Percentiles rank a stretch among this genome's conserved stretches.
Evolutionary conservation across 1,139 yeast species (phyloP).

Genomic region (Lizanozyma gosingica): DNA sequence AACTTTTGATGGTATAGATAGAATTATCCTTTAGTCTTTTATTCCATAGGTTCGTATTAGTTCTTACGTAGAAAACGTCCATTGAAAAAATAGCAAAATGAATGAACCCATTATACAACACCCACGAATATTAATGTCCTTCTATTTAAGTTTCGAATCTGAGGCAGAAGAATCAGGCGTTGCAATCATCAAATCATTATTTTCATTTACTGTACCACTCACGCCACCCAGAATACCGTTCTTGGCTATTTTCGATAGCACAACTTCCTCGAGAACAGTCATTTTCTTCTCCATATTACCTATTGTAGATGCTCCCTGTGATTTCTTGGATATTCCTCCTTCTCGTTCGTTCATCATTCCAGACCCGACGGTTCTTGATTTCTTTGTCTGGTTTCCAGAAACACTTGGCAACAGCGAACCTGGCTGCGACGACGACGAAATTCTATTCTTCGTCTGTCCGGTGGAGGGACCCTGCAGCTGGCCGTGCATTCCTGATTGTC

Average conservation of each 20-base stretch:
- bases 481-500: background rate
- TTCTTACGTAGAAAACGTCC: no score
- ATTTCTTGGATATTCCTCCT: background rate
- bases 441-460: background rate
- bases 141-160: background rate
- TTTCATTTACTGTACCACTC: background rate
- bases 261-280: background rate
- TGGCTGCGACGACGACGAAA: background rate
- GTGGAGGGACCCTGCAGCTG: background rate
- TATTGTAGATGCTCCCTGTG: background rate
- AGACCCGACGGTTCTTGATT: background rate
- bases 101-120: no score
- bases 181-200: constrained; percentile 1
- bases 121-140: no score
- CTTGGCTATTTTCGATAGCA: background rate
- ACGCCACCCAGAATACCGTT: background rate
- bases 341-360: no score
- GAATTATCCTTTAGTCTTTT: no score
- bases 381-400: background rate
- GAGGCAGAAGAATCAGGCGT: constrained; percentile 2
- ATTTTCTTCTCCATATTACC: background rate
- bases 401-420: background rate
- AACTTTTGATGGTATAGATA: no score
- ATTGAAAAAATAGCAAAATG: no score
- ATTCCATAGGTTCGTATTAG: no score